Base-by-base conservation (phyloP, 2,329 filamentous ascomycete genomes). In the Colletotrichum lini region DNA sequence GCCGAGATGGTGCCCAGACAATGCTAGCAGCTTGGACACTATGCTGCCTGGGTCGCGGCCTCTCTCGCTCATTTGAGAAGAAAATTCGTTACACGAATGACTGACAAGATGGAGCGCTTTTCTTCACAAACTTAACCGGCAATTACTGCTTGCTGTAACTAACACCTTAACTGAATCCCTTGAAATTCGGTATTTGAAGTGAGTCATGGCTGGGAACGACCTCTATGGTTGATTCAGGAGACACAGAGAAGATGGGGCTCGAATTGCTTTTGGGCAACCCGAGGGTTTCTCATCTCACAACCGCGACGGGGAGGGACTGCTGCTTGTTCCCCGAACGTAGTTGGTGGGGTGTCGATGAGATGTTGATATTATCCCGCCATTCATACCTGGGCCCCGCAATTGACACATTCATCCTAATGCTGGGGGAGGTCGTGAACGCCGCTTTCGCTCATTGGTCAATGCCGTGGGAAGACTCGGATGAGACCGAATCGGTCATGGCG, bases 391-490 rank as follows among this genome's bases (percentile, higher is more conserved):
- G 69, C 69, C 69, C 65, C 69, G 65, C 65, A 53, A 59, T 56
- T 52, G 35, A 8, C 44, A 40, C 44, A 18, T 38, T 4, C 44
- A 18, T 38, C 9, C 44, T 10, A 52, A 26, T 69, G 58, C 53
- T 47, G 53, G 65, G 65, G 58, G 52, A 47, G 49, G 38, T 58
- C 35, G 26, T 68, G 59, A 59, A 57, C 38, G 49, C 56, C 47
- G 44, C 65, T 35, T 21, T 47, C 23, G 8, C 16, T 59, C 59
- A 72, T 72, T 72, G 69, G 59, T 47, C 69, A 72, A 72, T 72
- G 53, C 53, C 53, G 58, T 56, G 61, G 53, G 65, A 71, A 45
- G 13, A 59, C 42, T 67, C 65, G 58, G 69, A 58, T 30, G 35
- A 49, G 23, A 12, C 58, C 26, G 13, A 59, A 54, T 42, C 45